phyloP scores from a whole-genome alignment of 2,329 filamentous ascomycete genomes.

The Ophiocordyceps polyrhachis-furcata region DNA sequence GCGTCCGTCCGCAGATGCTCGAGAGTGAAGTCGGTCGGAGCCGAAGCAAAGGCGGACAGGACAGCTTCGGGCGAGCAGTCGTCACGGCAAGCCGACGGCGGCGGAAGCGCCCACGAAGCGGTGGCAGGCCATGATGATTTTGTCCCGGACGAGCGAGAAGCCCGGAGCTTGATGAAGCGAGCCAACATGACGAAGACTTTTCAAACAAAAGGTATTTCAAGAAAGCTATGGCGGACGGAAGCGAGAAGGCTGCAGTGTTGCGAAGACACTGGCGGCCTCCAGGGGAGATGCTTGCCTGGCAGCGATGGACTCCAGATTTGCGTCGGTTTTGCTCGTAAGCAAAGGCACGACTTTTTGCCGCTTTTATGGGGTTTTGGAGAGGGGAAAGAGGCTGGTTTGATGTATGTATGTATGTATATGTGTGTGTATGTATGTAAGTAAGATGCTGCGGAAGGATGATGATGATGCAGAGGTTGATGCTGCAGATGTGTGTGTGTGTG shows the following conservation, averaged over 20 bases:
- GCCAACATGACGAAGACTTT: too few species aligned
- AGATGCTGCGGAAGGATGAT: too few species aligned
- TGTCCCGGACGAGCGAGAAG: not conserved
- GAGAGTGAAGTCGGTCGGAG: constrained; percentile 5
- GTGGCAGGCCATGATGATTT: constrained; percentile 1
- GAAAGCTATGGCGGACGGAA: not conserved
- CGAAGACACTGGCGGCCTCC: not conserved
- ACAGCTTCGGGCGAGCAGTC: constrained; percentile 6
- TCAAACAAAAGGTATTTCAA: too few species aligned
- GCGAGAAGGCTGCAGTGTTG: not conserved
- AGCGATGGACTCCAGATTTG: not conserved
- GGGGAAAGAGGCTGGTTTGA: too few species aligned
- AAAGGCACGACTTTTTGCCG: not conserved
- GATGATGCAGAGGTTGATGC: too few species aligned
- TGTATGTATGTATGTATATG: too few species aligned
- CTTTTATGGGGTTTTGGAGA: too few species aligned
- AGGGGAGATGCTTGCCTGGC: not conserved
- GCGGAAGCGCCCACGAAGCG: constrained; percentile 3
- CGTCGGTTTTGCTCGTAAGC: not conserved
- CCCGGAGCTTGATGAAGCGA: not conserved
- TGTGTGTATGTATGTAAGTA: too few species aligned
- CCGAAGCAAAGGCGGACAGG: constrained; percentile 6
- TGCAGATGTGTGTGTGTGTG: too few species aligned
- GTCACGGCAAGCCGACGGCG: constrained; percentile 2
- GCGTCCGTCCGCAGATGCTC: constrained; percentile 6